Conservation (phyloP, 768 basidiomycete species). For the Crepidotus variabilis region DNA sequence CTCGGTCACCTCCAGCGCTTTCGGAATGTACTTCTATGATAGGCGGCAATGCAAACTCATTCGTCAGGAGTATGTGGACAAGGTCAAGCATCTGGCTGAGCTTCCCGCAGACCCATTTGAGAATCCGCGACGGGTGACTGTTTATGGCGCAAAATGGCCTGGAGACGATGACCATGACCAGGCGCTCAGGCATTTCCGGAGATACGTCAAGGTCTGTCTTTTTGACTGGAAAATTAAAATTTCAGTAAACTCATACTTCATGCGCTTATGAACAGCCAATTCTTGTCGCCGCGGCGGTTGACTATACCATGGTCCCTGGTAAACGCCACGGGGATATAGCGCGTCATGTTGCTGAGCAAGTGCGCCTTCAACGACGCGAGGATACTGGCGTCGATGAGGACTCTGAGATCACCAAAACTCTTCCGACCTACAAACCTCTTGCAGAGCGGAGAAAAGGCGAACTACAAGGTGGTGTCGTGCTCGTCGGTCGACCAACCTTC, state of each 20-base stretch:
- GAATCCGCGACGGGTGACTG: conserved; percentile 73
- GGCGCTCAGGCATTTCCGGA: conserved; percentile 84
- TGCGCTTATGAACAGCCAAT: conserved; percentile 60
- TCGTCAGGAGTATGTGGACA: conserved; percentile 72
- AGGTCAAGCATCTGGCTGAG: conserved; percentile 75
- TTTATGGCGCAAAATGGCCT: conserved; percentile 89
- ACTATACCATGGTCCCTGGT: conserved; percentile 81
- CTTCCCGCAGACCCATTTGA: conserved; percentile 62
- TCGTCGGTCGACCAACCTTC: conserved; percentile 85
- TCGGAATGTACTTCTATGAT: conserved; percentile 84
- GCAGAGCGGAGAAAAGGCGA: conserved; percentile 53
- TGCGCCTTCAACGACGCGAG: conserved; percentile 65
- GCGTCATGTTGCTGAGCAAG: conserved; percentile 67
- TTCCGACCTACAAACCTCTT: conserved; percentile 51
- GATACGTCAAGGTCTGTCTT: conserved; percentile 87
- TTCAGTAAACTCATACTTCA: neutral
- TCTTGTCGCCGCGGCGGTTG: conserved; percentile 89
- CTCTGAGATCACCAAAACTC: conserved; percentile 34
- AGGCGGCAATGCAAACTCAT: conserved; percentile 75
- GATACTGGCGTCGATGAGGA: conserved; percentile 59
- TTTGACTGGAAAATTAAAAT: conserved; percentile 10
- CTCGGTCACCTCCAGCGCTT: conserved; percentile 62
- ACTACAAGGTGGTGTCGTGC: conserved; percentile 77
- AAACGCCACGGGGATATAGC: conserved; percentile 85
- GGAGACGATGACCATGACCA: conserved; percentile 92